Evolutionary conservation across 768 basidiomycete genomes (phyloP).

Genomic region (Tylopilus sp.): DNA sequence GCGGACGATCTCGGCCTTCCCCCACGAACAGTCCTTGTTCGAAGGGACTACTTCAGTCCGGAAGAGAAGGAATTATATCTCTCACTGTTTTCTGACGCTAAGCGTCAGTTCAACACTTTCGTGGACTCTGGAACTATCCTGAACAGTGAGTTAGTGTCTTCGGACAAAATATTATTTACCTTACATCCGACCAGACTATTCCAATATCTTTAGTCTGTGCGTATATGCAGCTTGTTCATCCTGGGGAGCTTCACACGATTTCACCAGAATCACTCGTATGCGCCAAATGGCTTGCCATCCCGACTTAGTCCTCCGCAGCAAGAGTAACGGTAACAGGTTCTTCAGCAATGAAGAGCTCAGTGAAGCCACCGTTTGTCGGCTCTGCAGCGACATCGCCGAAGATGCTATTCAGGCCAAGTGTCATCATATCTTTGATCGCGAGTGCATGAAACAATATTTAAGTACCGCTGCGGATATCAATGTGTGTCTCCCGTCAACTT

Average conservation of each 20-base stretch:
- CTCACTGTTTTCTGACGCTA: conserved; percentile 89
- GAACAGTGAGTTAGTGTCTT: conserved; percentile 63
- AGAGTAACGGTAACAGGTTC: conserved; percentile 67
- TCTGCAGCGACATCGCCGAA: conserved; percentile 97
- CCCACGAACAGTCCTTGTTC: conserved; percentile 84
- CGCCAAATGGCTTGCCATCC: conserved; percentile 94
- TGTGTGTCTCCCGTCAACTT: conserved; percentile 37
- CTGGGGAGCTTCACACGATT: conserved; percentile 8
- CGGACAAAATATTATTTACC: background rate
- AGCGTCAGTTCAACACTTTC: conserved; percentile 88
- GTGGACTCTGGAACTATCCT: conserved; percentile 86
- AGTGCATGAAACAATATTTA: conserved; percentile 93
- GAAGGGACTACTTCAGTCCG: conserved; percentile 89
- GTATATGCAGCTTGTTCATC: conserved; percentile 17
- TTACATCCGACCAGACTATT: conserved; percentile 58
- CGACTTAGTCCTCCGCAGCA: conserved; percentile 88
- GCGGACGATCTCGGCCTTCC: conserved; percentile 96
- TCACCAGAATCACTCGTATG: conserved; percentile 84
- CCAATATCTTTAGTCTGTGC: conserved; percentile 82
- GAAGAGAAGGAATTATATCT: conserved; percentile 96
- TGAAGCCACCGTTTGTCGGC: conserved; percentile 84
- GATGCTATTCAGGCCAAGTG: conserved; percentile 95
- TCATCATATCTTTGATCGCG: conserved; percentile 91
- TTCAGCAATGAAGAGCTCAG: conserved; percentile 49
- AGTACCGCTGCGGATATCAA: conserved; percentile 64